Evolutionary conservation across 805 yeast species (phyloP), one percentile per base, ranked within the genome.

Genomic region (Peterozyma xylosa): DNA sequence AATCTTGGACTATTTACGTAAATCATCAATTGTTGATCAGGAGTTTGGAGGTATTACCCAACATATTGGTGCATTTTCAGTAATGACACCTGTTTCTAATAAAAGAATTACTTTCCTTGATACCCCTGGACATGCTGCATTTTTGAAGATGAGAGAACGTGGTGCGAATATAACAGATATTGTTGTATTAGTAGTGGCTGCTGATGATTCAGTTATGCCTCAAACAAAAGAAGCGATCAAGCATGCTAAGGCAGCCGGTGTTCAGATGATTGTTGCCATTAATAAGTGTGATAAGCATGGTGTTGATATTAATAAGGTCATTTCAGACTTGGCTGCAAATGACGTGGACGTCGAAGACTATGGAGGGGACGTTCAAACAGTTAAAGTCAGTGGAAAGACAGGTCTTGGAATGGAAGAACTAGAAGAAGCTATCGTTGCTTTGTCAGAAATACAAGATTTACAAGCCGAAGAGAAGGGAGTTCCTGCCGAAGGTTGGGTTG

Each of bases 61-160:
- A 61, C 97, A 89, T 59, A 93, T 93, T 45, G 99, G 99, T 60
- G 98, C 99, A 0, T 93, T 93, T 54, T 82, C 91, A 13, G 93
- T 91, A 18, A 68, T 70, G n/a, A 76, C 96, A 0, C 90, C 93
- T 0, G 59, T 74, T 1, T 76, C 93, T 1, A 80, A 82, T 54
- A 84, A 82, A 58, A 68, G 68, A 36, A 86, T 93, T 50, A 91
- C 98, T 0, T 91, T 93, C 51, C 71, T 93, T 48, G 99, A 93
- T 61, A 93, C 99, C 0, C 99, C 99, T 0, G 99, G 99, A 0
- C 99, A 93, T 65, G 95, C 96, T 10, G 98, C 98, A 0, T 93
- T 93, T 58, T 68, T 93, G 50, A 89, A 89, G 55, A 89, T 93
- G 96, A 77, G 99, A 53, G 95, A 91, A 64, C 74, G 99, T 53